Evolutionary conservation across 2,329 filamentous ascomycete genomes (phyloP).

Genomic region (Emmonsiellopsis sp.): DNA sequence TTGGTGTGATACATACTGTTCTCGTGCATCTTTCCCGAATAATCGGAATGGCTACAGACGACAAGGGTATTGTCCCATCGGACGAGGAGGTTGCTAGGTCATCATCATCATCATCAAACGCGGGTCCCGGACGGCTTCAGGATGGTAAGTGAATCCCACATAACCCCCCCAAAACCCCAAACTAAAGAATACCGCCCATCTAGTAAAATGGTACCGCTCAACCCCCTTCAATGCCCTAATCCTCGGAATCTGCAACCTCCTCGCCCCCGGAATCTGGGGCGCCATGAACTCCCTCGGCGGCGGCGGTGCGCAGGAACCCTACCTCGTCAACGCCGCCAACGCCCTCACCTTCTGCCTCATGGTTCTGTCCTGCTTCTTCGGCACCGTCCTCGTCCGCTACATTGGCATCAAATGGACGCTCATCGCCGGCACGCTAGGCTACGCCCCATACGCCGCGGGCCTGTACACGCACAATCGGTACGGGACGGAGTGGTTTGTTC

Average conservation of each 20-base stretch:
- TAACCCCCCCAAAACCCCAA: no score
- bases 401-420: conserved; percentile 63
- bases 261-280: conserved; percentile 62
- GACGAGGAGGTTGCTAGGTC: no score
- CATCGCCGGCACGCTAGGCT: conserved; percentile 63
- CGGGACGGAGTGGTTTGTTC: conserved; percentile 57
- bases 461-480: conserved; percentile 65
- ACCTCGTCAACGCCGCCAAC: conserved; percentile 61
- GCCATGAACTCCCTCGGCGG: conserved; percentile 66
- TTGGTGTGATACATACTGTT: no score
- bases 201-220: conserved; percentile 60
- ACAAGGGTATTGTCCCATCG: no score
- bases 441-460: conserved; percentile 61
- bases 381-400: conserved; percentile 53
- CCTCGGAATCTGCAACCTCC: conserved; percentile 60
- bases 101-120: no score
- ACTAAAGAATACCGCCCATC: no score
- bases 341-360: conserved; percentile 63
- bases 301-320: conserved; percentile 55
- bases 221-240: conserved; percentile 65
- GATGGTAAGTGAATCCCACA: no score
- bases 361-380: conserved; percentile 61
- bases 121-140: no score
- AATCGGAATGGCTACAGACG: no score
- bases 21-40: no score